A percentile compares a stretch with the other conserved stretches of the same genome.
These are phyloP conservation scores for Colletotrichum abscissum DNA, from an alignment of 2,329 filamentous ascomycete genomes.

Conservation along the genomic window DNA sequence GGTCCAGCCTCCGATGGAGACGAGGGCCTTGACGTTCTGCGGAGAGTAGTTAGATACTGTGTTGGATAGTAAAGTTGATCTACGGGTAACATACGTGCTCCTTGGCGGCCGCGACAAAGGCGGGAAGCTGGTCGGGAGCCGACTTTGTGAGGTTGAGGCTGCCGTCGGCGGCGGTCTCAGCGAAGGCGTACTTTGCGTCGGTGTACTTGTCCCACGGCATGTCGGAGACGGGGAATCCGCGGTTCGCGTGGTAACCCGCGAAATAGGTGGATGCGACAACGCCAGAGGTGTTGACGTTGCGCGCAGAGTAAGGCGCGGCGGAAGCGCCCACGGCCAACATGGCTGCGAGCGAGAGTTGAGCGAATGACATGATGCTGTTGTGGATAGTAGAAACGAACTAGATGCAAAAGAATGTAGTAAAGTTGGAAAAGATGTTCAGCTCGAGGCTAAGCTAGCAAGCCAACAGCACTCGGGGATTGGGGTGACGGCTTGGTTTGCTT, in stretches of 20 bases:
- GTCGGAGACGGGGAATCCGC: conserved; percentile 5
- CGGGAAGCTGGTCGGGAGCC: conserved; percentile 25
- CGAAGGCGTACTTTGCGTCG: conserved; percentile 31
- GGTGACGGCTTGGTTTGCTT: background rate
- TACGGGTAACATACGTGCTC: conserved; percentile 2
- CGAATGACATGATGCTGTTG: conserved; percentile 15
- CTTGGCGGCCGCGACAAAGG: conserved; percentile 13
- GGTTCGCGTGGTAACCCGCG: conserved; percentile 30
- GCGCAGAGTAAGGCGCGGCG: background rate
- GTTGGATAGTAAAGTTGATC: background rate
- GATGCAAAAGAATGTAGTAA: conserved; percentile 13
- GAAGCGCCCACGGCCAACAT: conserved; percentile 24
- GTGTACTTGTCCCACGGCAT: conserved; percentile 35
- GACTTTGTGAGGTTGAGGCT: conserved; percentile 25
- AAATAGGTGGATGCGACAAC: conserved; percentile 28
- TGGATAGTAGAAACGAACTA: background rate
- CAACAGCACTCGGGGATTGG: background rate
- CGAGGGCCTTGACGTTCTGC: conserved; percentile 25
- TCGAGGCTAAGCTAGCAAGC: background rate
- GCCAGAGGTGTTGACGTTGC: background rate
- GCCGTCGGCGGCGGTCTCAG: conserved; percentile 22
- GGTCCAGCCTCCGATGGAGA: conserved; percentile 33
- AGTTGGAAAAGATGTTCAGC: conserved; percentile 2
- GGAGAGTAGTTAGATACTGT: background rate
- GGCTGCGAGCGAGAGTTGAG: conserved; percentile 23